Evolutionary conservation across 345 rosid genomes (phyloP).

Genomic region (Lepidium didymum): DNA sequence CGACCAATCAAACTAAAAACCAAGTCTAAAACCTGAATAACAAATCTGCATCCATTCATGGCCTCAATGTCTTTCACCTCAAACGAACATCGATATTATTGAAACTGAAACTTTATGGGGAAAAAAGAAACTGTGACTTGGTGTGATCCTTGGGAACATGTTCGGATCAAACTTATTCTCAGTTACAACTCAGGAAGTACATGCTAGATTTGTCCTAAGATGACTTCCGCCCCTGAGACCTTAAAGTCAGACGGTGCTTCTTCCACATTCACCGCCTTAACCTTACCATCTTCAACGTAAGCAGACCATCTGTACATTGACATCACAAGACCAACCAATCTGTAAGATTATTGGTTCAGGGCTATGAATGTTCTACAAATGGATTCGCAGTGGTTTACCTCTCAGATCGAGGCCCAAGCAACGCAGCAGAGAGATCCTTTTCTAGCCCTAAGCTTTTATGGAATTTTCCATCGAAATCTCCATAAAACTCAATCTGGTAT

Average conservation of each 20-base stretch:
- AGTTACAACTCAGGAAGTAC: background rate
- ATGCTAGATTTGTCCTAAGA: conserved; percentile 64
- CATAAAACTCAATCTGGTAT: conserved; percentile 77
- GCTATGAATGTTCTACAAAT: background rate
- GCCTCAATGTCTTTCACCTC: background rate
- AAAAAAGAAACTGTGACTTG: background rate
- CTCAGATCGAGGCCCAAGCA: conserved; percentile 79
- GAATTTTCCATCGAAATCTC: conserved; percentile 81
- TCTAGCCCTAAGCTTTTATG: conserved; percentile 82
- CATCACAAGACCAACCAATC: background rate
- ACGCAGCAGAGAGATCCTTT: conserved; percentile 81
- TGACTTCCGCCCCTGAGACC: conserved; percentile 72
- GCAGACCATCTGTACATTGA: conserved; percentile 74
- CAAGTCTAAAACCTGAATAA: too few relatives aligned
- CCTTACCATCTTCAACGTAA: conserved; percentile 72
- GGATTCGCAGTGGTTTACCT: conserved; percentile 37
- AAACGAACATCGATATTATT: background rate
- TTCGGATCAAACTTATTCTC: conserved; percentile 27
- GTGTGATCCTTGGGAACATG: conserved; percentile 9
- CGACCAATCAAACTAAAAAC: too few relatives aligned
- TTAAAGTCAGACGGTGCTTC: conserved; percentile 83
- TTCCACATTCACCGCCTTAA: conserved; percentile 76
- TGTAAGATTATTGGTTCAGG: background rate
- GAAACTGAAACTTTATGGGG: background rate
- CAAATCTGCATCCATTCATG: too few relatives aligned